Base-by-base conservation (phyloP, 2,329 filamentous ascomycete genomes). In the Penicillium sp. region DNA sequence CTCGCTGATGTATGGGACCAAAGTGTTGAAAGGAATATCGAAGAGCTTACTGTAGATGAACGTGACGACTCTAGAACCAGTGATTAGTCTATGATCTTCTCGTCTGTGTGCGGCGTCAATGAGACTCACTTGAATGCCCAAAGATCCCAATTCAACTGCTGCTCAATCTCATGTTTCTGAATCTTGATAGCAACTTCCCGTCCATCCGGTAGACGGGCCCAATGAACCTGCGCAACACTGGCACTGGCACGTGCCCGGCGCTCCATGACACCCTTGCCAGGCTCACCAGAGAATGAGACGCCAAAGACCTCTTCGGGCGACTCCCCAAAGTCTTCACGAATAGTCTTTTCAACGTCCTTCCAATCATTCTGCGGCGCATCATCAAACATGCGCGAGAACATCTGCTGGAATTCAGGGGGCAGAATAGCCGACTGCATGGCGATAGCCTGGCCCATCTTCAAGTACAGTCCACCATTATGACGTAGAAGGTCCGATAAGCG, bases 401-500 rank as follows among this genome's bases (percentile, higher is more conserved):
- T 97, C 66, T 87, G 86, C 77, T 96, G 91, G 64, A 97, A 97
- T 72, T 96, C 91, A 0, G 92, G 89, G 24, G 94, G 94, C 56
- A 99, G 76, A 24, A 97, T 86, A 0, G 93, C 93, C 61, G 89
- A 93, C 79, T 99, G 94, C 94, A 97, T 97, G 13, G 93, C 94
- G 61, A 99, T 93, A 4, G 94, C 94, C 78, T 99, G 94, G 0
- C 94, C 94, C 53, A 99, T 96, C 80, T 99, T 99, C 68, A 97
- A 80, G 69, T 97, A 99, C 16, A 99, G 75, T 0, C 94, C 94
- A 54, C 94, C 93, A 79, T 99, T 99, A 50, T 83, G 78, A 24
- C 89, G 82, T 60, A 97, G 79, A 57, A 99, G 76, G 28, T 93
- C 81, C 55, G 90, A 95, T 34, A 97, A 76, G 24, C 89, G 81